Evolutionary conservation across 345 rosid genomes (phyloP), one percentile per base, ranked within the genome.

Genomic region (Rhodamnia rubescens): DNA sequence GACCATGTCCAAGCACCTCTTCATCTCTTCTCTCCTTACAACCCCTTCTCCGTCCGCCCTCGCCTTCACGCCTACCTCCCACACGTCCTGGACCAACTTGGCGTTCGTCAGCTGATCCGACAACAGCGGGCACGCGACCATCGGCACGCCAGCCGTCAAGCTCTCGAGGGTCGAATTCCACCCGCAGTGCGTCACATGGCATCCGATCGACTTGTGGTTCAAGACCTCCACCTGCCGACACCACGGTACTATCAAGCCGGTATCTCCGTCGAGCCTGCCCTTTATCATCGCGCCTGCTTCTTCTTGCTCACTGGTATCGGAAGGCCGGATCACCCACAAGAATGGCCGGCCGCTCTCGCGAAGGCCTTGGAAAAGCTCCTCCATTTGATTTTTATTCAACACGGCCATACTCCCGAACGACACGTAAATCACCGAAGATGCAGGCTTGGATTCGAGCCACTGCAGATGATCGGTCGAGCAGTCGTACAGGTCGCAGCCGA

Each of bases 91-190:
- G 1, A 90, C 83, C 84, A 91, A 75, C 89, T 83, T 91, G 11
- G 90, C 89, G 14, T 90, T 90, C 81, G 87, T 85, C 82, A 12
- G 11, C 40, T 91, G 93, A 42, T 91, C 92, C 0, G 92, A 53
- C 54, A 86, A 85, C 44, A 85, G 90, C 3, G 92, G 93, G 53
- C 74, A 82, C 6, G 78, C 84, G 57, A 91, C 88, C 87, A 88
- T 74, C 0, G 92, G 92, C 74, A 88, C 90, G 1, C 92, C 91
- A 4, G 83, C 78, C 15, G 81, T 87, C 87, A 90, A 61, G 87
- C 93, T 87, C 85, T 91, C 93, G 8, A 85, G 44, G 32, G 88
- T 87, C 42, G 91, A 91, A 83, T 86, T 89, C 92, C 92, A 91
- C 8, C 92, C 91, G 24, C 91, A 88, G 50, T 90, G 93, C 47